phyloP scores from a whole-genome alignment of 345 rosid species.

The Mercurialis annua region DNA sequence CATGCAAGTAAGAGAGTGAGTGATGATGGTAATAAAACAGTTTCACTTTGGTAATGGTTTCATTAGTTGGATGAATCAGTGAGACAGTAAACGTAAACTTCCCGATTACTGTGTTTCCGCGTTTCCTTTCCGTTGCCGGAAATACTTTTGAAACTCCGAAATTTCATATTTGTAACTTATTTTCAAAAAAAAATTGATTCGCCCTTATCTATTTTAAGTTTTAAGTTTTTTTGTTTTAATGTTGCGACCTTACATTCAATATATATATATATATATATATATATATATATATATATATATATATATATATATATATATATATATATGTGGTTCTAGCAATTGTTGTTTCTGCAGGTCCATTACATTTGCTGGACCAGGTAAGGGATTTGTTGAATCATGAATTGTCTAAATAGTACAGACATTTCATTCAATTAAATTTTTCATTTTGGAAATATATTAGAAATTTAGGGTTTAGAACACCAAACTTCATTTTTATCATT shows the following conservation, averaged over 20 bases:
- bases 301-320: neutral
- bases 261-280: no score
- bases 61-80: slow-evolving; percentile 3
- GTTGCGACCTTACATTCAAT: no score
- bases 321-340: slow-evolving; percentile 10
- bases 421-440: no score
- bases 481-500: no score
- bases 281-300: no score
- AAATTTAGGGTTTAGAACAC: no score
- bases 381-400: slow-evolving; percentile 7
- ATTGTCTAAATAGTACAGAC: no score
- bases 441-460: no score
- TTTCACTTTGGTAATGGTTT: slow-evolving; percentile 3
- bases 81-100: slow-evolving; percentile 12
- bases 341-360: slow-evolving; percentile 2
- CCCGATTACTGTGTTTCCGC: slow-evolving; percentile 5
- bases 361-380: neutral
- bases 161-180: no score
- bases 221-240: no score
- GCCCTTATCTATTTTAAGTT: no score
- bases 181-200: no score
- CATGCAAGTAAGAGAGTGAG: neutral
- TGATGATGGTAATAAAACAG: slow-evolving; percentile 4
- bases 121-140: slow-evolving; percentile 4
- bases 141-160: neutral